phyloP scores from a whole-genome alignment of 768 basidiomycete species.

The Lactarius trivialis region DNA sequence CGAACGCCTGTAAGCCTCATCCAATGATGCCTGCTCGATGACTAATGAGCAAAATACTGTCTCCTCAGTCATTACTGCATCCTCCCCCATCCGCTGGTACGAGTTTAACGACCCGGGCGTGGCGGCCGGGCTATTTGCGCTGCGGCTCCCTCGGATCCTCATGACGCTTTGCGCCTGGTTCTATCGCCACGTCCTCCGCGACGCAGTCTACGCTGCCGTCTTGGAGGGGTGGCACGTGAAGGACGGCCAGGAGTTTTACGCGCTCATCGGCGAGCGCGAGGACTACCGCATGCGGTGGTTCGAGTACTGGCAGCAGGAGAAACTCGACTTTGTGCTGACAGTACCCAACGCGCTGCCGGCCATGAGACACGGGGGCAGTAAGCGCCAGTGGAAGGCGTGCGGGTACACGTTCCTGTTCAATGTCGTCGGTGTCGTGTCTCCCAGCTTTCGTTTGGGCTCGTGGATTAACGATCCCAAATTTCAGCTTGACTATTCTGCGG shows the following conservation, averaged over 20 bases:
- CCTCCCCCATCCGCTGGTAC: conserved; percentile 21
- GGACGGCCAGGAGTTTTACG: conserved; percentile 44
- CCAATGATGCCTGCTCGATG: conserved; percentile 18
- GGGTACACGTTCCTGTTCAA: conserved; percentile 66
- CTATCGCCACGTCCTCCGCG: conserved; percentile 44
- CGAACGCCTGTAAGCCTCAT: conserved; percentile 40
- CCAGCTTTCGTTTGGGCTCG: too few species aligned
- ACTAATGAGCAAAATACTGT: neutral
- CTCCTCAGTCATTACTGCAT: conserved; percentile 28
- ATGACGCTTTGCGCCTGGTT: conserved; percentile 46
- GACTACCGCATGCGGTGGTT: conserved; percentile 38
- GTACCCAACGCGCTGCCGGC: conserved; percentile 60
- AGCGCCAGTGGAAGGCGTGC: conserved; percentile 44
- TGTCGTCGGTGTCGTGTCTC: conserved; percentile 40
- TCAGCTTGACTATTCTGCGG: conserved; percentile 49
- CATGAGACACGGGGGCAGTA: conserved; percentile 46
- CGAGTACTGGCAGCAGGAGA: conserved; percentile 36
- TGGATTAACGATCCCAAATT: too few species aligned
- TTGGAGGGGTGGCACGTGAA: conserved; percentile 45
- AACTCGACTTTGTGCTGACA: conserved; percentile 57
- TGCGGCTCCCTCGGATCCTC: conserved; percentile 42
- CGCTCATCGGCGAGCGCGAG: conserved; percentile 41
- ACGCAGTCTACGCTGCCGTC: conserved; percentile 47
- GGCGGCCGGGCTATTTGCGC: conserved; percentile 33
- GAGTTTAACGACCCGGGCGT: conserved; percentile 49